Base-by-base conservation (phyloP, 2,329 filamentous ascomycete genomes). In the Scopulariopsis brevicaulis region DNA sequence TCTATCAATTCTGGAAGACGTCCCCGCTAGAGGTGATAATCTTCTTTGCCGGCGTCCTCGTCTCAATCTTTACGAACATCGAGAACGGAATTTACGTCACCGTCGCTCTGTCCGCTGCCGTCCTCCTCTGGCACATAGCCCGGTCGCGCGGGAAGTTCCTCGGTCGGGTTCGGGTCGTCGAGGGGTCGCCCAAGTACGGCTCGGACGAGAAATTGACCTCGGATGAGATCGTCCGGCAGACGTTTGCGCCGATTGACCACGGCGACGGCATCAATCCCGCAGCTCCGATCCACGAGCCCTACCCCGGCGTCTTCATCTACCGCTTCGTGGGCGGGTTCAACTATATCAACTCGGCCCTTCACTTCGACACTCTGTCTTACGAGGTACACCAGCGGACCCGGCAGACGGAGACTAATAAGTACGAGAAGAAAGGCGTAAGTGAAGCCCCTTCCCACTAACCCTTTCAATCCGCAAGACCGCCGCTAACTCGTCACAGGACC, bases 1-100 rank as follows among this genome's bases (percentile, higher is more conserved):
- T 97, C 14, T 96, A 96, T 71, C 88, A 94, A 66, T 99, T 97
- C 74, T 99, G 93, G 93, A 83, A 85, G 50, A 89, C 96, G 6
- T 94, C 90, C 0, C 94, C 94, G 0, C 68, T 96, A 1, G 94
- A 99, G 68, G 89, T 95, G 0, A 65, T 94, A 54, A 91, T 97
- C 68, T 99, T 96, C 78, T 93, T 97, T 65, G 82, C 89, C 14
- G 94, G 94, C 71, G 92, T 99, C 1, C 73, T 96, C 35, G 88
- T 96, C 55, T 96, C 91, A 0, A 73, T 99, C 52, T 96, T 99
- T 73, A 80, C 84, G 3, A 85, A 80, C 35, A 97, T 99, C 61
- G 94, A 99, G 69, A 85, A 90, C 66, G 94, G 93, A 22, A 90
- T 99, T 62, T 99, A 99, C 73, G 82, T 84, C 46, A 96, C 92